phyloP scores from a whole-genome alignment of 2,329 filamentous ascomycete genomes.

The Rachicladosporium sp. region DNA sequence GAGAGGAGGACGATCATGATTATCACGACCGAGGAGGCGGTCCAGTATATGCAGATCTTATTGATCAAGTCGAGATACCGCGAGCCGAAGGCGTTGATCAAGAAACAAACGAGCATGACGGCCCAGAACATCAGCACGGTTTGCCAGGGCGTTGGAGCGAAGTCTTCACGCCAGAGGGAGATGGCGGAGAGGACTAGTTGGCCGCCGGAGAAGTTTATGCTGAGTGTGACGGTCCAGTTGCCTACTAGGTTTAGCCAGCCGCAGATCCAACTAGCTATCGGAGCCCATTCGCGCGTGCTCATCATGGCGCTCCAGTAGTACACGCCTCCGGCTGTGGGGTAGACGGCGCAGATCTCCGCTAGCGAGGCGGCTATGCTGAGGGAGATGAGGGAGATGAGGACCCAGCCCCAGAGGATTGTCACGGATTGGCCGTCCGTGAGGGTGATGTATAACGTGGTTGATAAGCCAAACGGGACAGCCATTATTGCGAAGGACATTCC shows the following conservation, averaged over 20 bases:
- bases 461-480: conserved; percentile 57
- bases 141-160: conserved; percentile 55
- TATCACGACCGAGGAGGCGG: conserved; percentile 51
- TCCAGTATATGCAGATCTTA: conserved; percentile 64
- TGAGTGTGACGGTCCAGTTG: conserved; percentile 54
- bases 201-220: conserved; percentile 61
- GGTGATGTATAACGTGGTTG: conserved; percentile 56
- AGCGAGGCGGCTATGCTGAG: conserved; percentile 52
- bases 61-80: conserved; percentile 56
- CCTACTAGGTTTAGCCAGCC: conserved; percentile 62
- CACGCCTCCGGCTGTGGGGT: conserved; percentile 55
- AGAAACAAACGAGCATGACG: conserved; percentile 52
- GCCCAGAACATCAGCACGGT: conserved; percentile 62
- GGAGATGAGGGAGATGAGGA: conserved; percentile 52
- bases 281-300: conserved; percentile 51
- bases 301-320: conserved; percentile 62
- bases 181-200: conserved; percentile 57
- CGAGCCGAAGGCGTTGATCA: conserved; percentile 52
- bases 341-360: conserved; percentile 58
- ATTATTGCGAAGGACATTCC: conserved; percentile 64
- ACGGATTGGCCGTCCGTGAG: conserved; percentile 57
- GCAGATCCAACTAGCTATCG: conserved; percentile 55
- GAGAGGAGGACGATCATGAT: conserved; percentile 53
- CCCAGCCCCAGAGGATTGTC: conserved; percentile 59
- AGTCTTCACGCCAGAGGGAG: conserved; percentile 57